Base-by-base conservation (phyloP, 73 alveolate genomes). In the Paramecium octaurelia region DNA sequence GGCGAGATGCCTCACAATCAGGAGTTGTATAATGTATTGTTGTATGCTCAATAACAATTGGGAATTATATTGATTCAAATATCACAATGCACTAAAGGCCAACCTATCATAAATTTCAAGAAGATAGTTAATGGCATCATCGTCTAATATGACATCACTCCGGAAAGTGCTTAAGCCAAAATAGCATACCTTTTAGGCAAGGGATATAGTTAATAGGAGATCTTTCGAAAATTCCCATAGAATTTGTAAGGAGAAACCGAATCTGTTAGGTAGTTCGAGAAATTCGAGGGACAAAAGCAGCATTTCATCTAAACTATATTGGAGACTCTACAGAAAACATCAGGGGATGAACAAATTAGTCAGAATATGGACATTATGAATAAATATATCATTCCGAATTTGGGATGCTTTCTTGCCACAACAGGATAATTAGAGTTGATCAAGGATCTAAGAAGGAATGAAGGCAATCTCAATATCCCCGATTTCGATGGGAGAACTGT, bases 401-500 rank as follows among this genome's bases (percentile, higher is more conserved):
- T 89, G 4, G 94, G 92, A 38, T 89, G 94, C 38, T 89, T 58
- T 73, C 35, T 89, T 64, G 94, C 94, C 3, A 70, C 71, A 24
- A 70, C 88, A 24, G 94, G 94, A 5, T 29, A 70, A 16, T 23
- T 89, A 57, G 80, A 68, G 31, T 73, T 70, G 24, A n/a, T 89
- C 6, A 83, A 89, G 27, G 94, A 89, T 38, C 27, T 89, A 23
- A 89, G 75, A 34, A 46, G 29, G 24, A 18, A 70, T 46, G 75
- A 89, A 27, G 88, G 92, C 4, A 54, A 89, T 36, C 54, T 89
- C 24, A 89, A 89, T 31, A 70, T 89, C 44, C 88, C 92, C 23
- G 94, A 89, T 71, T 89, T 42, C 35, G 94, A 89, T 73, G 58
- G 84, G 16, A 89, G 94, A 24, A 71, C 94, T n/a, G 64, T 83